These are phyloP conservation scores for Nematocida parisii DNA, from an alignment of 371 early-diverging fungal species.

Conservation along the genomic window DNA sequence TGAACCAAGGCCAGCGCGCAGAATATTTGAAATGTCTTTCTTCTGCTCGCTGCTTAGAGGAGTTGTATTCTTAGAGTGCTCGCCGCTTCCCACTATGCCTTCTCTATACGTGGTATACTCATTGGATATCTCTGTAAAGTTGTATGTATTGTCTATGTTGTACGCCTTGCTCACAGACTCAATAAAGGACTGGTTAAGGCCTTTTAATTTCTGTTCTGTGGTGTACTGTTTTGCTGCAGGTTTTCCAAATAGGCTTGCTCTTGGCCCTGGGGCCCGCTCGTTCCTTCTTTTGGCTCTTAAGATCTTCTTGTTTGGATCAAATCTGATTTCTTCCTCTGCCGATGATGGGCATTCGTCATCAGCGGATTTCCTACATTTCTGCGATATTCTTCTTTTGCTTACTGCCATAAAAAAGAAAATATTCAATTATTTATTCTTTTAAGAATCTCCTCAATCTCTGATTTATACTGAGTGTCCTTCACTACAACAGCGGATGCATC, in stretches of 20 bases:
- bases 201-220: conserved; percentile 51
- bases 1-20: background rate
- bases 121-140: conserved; percentile 16
- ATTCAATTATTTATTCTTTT: conserved; percentile 24
- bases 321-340: background rate
- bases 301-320: conserved; percentile 47
- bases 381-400: conserved; percentile 30
- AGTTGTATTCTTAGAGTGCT: background rate
- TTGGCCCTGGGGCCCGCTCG: background rate
- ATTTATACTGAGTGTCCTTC: conserved; percentile 2
- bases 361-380: conserved; percentile 31
- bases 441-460: conserved; percentile 19
- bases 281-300: conserved; percentile 49
- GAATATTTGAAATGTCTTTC: background rate
- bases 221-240: background rate
- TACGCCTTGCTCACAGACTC: conserved; percentile 38
- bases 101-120: conserved; percentile 24
- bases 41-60: background rate
- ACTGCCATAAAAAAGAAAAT: conserved; percentile 57
- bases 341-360: conserved; percentile 1
- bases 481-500: background rate
- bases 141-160: conserved; percentile 18
- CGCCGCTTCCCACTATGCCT: conserved; percentile 1
- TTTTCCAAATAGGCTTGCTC: conserved; percentile 4
- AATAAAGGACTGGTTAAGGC: conserved; percentile 48